These are phyloP conservation scores for Corchorus capsularis DNA, from an alignment of 345 rosid species.

Conservation along the genomic window DNA sequence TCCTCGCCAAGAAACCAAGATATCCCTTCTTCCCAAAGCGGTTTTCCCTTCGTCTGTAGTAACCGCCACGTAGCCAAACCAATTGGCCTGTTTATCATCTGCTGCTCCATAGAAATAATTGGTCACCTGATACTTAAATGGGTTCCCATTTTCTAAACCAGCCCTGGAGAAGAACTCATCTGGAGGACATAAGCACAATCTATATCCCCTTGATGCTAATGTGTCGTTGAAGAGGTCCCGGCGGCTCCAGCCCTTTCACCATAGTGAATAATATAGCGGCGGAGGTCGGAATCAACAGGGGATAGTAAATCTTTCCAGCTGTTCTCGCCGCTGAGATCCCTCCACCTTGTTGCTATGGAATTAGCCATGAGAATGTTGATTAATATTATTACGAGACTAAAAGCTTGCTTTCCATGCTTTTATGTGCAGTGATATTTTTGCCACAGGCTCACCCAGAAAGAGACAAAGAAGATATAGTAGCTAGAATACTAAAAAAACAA, in stretches of 20 bases:
- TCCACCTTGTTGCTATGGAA: constrained; percentile 41
- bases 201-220: constrained; percentile 11
- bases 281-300: constrained; percentile 49
- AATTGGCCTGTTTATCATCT: not conserved
- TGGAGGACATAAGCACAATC: constrained; percentile 30
- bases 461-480: no score
- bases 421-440: no score
- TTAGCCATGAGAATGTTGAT: no score
- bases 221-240: constrained; percentile 27
- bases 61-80: constrained; percentile 42
- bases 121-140: constrained; percentile 42
- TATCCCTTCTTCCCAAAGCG: constrained; percentile 48
- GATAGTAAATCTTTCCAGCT: constrained; percentile 42
- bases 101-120: constrained; percentile 38
- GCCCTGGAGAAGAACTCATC: constrained; percentile 41
- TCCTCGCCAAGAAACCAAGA: constrained; percentile 53
- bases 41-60: constrained; percentile 45
- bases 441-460: no score
- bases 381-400: no score
- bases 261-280: constrained; percentile 44
- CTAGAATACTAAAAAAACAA: no score
- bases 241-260: constrained; percentile 42
- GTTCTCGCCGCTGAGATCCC: constrained; percentile 37
- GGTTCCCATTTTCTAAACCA: constrained; percentile 37
- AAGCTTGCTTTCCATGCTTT: no score